Conservation (phyloP, 1,284 basidiomycete genomes). For the Trichosporon coremiiforme region DNA sequence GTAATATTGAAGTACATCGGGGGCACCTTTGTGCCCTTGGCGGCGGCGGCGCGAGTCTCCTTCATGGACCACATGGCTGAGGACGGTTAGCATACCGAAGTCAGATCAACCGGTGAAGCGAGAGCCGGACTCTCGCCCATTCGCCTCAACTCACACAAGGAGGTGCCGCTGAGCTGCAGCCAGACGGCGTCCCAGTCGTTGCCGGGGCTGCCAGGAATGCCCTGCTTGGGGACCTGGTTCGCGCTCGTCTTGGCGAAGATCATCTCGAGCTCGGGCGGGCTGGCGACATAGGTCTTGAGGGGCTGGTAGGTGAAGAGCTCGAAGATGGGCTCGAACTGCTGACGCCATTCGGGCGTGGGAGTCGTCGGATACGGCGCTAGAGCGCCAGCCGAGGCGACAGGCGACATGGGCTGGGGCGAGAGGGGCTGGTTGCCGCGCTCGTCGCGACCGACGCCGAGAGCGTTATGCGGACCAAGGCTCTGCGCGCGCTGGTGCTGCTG, state of each 20-base stretch:
- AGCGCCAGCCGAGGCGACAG: conserved; percentile 9
- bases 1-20: conserved; percentile 55
- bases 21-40: conserved; percentile 53
- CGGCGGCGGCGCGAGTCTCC: conserved; percentile 54
- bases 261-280: conserved; percentile 57
- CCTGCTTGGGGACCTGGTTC: conserved; percentile 59
- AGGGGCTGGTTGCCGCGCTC: conserved; percentile 26
- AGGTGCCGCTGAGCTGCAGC: conserved; percentile 91
- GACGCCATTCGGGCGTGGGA: conserved; percentile 31
- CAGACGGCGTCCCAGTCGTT: conserved; percentile 91
- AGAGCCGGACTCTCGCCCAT: too few relatives aligned
- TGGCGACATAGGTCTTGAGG: conserved; percentile 56
- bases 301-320: conserved; percentile 54
- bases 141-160: conserved; percentile 63
- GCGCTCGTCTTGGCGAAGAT: conserved; percentile 56
- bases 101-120: too few relatives aligned
- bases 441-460: conserved; percentile 20
- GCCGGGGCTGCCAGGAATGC: conserved; percentile 74
- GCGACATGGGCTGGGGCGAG: conserved; percentile 15
- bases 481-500: conserved; percentile 47
- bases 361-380: background rate
- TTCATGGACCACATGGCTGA: conserved; percentile 57
- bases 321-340: conserved; percentile 48
- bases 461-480: conserved; percentile 43
- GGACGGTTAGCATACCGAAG: background rate